Evolutionary conservation across 2,329 filamentous ascomycete genomes (phyloP).

Genomic region (Berkeleyomyces basicola): DNA sequence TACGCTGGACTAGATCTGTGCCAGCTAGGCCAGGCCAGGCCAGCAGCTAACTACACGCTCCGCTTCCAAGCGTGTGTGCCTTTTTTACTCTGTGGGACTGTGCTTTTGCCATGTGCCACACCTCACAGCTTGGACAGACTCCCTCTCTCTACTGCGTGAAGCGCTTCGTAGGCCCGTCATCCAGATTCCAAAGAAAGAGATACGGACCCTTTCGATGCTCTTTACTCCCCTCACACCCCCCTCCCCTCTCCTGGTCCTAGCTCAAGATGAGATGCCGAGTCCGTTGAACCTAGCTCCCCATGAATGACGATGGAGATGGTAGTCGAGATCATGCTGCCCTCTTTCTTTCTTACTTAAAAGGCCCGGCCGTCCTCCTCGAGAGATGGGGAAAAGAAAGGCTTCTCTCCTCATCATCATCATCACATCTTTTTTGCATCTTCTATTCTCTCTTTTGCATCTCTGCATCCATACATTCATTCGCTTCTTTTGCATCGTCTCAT

Average conservation of each 20-base stretch:
- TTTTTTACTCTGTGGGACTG: too few relatives aligned
- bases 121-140: too few relatives aligned
- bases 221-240: background rate
- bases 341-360: background rate
- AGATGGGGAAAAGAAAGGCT: background rate
- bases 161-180: too few relatives aligned
- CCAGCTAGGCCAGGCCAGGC: too few relatives aligned
- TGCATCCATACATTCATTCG: constrained; percentile 14
- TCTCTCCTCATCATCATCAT: background rate
- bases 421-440: background rate
- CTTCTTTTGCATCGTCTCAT: constrained; percentile 2
- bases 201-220: background rate
- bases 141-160: too few relatives aligned
- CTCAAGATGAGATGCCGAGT: too few relatives aligned
- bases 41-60: too few relatives aligned
- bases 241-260: background rate
- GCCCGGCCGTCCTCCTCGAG: background rate
- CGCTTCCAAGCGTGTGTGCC: too few relatives aligned
- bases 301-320: background rate
- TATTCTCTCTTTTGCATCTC: background rate
- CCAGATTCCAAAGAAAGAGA: background rate
- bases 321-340: background rate
- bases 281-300: background rate
- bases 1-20: too few relatives aligned
- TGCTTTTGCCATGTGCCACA: too few relatives aligned